Base-by-base conservation (phyloP, 225 moss, liverwort and hornwort species). In the Straminergon stramineum region DNA sequence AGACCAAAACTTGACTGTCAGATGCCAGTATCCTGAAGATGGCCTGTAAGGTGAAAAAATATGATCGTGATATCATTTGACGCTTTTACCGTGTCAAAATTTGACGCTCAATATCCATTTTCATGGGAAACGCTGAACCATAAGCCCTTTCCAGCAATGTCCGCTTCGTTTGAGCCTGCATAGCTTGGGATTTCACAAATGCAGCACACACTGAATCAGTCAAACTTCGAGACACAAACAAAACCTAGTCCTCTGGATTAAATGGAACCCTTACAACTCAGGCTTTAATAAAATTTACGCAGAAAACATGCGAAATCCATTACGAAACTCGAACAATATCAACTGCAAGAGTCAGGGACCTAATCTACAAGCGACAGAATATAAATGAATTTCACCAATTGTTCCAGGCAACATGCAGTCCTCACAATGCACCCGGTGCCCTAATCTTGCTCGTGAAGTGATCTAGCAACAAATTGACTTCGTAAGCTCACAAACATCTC, bases 81-180 rank as follows among this genome's bases (percentile, higher is more conserved):
- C 45, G 82, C 22, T 60, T 95, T 68, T 93, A 97, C 99, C 96
- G 95, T 17, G 97, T 93, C 87, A 96, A 90, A 82, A 99, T 99
- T 90, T 99, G 96, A 68, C 94, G 94, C 88, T 99, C 99, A 64
- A 99, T 96, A 75, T 96, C 93, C 95, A 96, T 93, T 92, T 96
- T 95, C 93, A 96, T 92, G 21, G 97, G 96, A 82, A 97, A 89
- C 60, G 95, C 96, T 89, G 96, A 95, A 68, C 97, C 96, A 82
- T 96, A 96, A 57, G 92, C 96, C 81, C 91, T 93, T 86, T 95
- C 95, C 85, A 97, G 82, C 87, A 97, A 92, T 37, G 87, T 87
- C 55, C 94, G 93, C 91, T 96, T 96, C 10, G 98, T 97, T 77
- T 94, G 92, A 62, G 84, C 91, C 61, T 94, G 93, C 89, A 95